Conservation (phyloP, 352 stramenopile genomes). For the Discostella stelligera region DNA sequence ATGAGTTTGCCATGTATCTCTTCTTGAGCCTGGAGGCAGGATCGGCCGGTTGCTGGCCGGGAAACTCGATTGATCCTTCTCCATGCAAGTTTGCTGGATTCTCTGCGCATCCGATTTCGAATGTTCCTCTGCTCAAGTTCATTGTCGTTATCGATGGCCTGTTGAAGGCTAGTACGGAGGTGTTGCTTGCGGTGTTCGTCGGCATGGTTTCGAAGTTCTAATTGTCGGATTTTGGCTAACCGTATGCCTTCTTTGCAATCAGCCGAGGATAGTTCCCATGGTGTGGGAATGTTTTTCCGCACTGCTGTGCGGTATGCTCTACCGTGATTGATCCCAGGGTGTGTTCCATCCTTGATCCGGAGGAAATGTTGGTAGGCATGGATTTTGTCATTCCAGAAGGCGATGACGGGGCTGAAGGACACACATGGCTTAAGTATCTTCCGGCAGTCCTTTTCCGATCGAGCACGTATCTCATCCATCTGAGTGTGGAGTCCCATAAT, state of each 20-base stretch:
- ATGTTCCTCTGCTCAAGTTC: background rate
- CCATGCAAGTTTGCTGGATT: no score
- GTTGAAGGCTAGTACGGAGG: background rate
- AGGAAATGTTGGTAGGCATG: conserved; percentile 3
- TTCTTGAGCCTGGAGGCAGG: no score
- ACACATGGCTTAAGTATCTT: conserved; percentile 28
- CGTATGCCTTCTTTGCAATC: conserved; percentile 9
- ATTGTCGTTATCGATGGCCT: background rate
- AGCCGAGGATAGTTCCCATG: background rate
- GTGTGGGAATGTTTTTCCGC: background rate
- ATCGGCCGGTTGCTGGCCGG: background rate
- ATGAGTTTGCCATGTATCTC: no score
- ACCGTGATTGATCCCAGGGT: background rate
- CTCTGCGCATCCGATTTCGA: background rate
- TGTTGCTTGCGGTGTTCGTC: conserved; percentile 1
- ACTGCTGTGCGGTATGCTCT: conserved; percentile 1
- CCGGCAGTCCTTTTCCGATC: background rate
- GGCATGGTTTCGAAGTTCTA: background rate
- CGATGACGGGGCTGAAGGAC: conserved; percentile 7
- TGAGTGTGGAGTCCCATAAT: background rate
- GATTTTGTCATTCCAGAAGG: no score
- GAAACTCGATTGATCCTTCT: background rate
- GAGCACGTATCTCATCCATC: background rate
- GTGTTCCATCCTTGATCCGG: conserved; percentile 12
- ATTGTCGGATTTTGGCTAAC: background rate